Evolutionary conservation across 257 asterid genomes (phyloP), one percentile per base, ranked within the genome.

Genomic region (Solanum neorickii): DNA sequence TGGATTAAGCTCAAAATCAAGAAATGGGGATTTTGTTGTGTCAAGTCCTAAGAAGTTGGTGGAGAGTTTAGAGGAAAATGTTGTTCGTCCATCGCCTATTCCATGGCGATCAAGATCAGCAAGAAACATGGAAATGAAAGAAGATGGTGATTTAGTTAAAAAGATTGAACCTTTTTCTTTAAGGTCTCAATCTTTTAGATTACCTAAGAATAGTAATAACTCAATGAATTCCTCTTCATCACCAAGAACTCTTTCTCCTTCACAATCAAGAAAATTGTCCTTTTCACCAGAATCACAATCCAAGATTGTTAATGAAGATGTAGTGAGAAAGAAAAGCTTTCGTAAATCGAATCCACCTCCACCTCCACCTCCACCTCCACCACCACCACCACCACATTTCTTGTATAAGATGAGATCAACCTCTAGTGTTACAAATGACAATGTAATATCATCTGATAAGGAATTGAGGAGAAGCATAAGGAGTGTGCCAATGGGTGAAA

Each of bases 101-200:
- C 99, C 98, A 2, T 96, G 99, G 99, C 84, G 96, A 85, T 94
- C 98, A 70, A 94, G 98, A 88, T 95, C 98, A 9, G 97, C 95
- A 82, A 94, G 95, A 91, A 87, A 82, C 23, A 31, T 94, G 88
- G 94, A 91, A 87, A 78, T 91, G 87, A 90, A 86, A 84, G 91
- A 88, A 62, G 87, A 78, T 49, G 29, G 5, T 14, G 88, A 83
- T n/a, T n/a, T n/a, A 29, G 52, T 83, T 39, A 88, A 33, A 9
- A 87, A 82, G 89, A 23, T 86, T 12, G 90, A 91, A 84, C 87
- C 94, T 1, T 86, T 90, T 44, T 91, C 93, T 12, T 86, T 91
- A 8, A 91, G 86, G 84, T 89, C 92, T 76, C 91, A 85, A 39
- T 86, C 89, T 2, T 88, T 78, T 20, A 72, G 82, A 27, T 59